Percentiles rank a stretch among this genome's conserved stretches.
Evolutionary conservation across 805 yeast genomes (phyloP).

Genomic region (Jamesozyma hellenica): DNA sequence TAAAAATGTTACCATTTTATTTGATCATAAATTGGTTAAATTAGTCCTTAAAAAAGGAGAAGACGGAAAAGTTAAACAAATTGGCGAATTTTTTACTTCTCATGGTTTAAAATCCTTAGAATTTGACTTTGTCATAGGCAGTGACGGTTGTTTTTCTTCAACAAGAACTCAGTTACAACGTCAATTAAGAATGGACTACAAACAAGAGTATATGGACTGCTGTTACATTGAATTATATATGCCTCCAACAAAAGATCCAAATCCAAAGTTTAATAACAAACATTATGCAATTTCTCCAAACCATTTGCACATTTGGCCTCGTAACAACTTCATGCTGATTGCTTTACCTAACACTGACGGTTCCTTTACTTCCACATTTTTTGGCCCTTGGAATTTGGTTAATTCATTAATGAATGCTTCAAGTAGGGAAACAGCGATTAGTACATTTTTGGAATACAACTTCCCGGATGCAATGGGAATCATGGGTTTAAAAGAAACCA

Average conservation of each 20-base stretch:
- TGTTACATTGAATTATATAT: slow-evolving; percentile 74
- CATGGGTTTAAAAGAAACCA: slow-evolving; percentile 50
- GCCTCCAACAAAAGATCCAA: slow-evolving; percentile 40
- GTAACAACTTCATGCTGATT: slow-evolving; percentile 76
- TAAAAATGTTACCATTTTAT: slow-evolving; percentile 27
- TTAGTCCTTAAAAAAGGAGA: slow-evolving; percentile 28
- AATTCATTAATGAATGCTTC: slow-evolving; percentile 33
- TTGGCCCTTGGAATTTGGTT: slow-evolving; percentile 66
- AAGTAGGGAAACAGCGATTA: slow-evolving; percentile 35
- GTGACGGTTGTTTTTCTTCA: slow-evolving; percentile 78
- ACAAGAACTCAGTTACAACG: slow-evolving; percentile 62
- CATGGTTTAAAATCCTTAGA: slow-evolving; percentile 11
- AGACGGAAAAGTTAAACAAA: slow-evolving; percentile 8
- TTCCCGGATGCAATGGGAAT: slow-evolving; percentile 68
- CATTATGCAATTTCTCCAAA: slow-evolving; percentile 51
- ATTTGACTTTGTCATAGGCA: slow-evolving; percentile 62
- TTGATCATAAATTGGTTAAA: slow-evolving; percentile 46
- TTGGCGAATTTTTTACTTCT: slow-evolving; percentile 13
- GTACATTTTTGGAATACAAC: slow-evolving; percentile 44
- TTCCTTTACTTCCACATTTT: slow-evolving; percentile 81
- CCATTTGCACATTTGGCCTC: slow-evolving; percentile 89
- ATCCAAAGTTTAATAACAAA: slow-evolving; percentile 19
- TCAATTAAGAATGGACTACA: slow-evolving; percentile 53
- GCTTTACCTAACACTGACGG: slow-evolving; percentile 81
- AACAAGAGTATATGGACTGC: slow-evolving; percentile 74